Evolutionary conservation across 768 basidiomycete genomes (phyloP), one percentile per base, ranked within the genome.

Genomic region (Rhizopogon sp.): DNA sequence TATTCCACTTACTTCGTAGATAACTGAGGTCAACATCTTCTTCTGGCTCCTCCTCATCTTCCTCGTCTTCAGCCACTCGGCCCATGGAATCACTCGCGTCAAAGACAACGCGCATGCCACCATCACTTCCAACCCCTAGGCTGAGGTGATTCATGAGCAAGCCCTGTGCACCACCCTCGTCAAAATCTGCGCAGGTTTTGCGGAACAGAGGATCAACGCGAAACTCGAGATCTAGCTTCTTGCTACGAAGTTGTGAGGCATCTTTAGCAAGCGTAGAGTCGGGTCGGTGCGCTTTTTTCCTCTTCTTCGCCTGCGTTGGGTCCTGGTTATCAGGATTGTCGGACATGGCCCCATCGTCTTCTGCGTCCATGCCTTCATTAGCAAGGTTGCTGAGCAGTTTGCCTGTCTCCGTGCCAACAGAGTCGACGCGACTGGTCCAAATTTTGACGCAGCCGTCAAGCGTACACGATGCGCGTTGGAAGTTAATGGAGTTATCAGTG

Each of bases 371-470:
- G 16, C 84, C 87, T 55, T 82, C 84, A 39, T 79, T 81, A 1
- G 83, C 80, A 25, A 99, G 82, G 64, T 98, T 98, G 62, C 87
- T 92, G 54, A 98, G 78, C 11, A 99, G 79, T 68, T 97, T 98
- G 28, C 93, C 93, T 0, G 95, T 98, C 70, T 98, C 97, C 0
- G 93, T 96, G 22, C 92, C 93, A 37, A 98, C 94, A 58, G 88
- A 91, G 70, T 99, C 97, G 40, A 99, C 96, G 44, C 97, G 87
- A 61, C 89, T 93, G 6, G 95, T 98, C 94, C 95, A 99, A 58
- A 99, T 98, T 74, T 98, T 99, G 70, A 99, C 93, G 70, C 97
- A 99, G 3, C 96, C 97, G 56, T 99, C 97, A 20, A 99, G 82
- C 0, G 97, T 98, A 67, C 87, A 95, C 0, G 93, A 95, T 14